Percentiles rank a stretch among this genome's conserved stretches.
Evolutionary conservation across 192 early-diverging fungal species (phyloP).

Genomic region (Ramicandelaber brevisporus): DNA sequence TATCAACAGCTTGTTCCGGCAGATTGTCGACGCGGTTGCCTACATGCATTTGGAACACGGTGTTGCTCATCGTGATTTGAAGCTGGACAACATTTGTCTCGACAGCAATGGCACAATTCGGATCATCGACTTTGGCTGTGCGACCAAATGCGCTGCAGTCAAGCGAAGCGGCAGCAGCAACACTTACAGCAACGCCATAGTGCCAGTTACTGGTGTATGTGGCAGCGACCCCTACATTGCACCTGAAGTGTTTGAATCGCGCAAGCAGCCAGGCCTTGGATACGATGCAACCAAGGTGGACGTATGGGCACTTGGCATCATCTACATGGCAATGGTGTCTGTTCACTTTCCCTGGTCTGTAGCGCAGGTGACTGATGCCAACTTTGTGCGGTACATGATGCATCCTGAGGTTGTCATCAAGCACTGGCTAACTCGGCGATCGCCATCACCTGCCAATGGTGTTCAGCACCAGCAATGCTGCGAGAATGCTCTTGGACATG

Average conservation of each 20-base stretch:
- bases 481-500: too few species aligned
- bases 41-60: constrained; percentile 55
- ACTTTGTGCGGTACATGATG: constrained; percentile 1
- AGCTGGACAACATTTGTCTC: constrained; percentile 75
- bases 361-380: constrained; percentile 7
- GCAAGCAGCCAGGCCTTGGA: constrained; percentile 5
- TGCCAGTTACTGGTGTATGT: constrained; percentile 30
- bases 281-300: constrained; percentile 63
- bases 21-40: constrained; percentile 40
- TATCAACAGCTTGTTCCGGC: constrained; percentile 59
- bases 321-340: constrained; percentile 41
- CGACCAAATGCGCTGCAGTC: constrained; percentile 8
- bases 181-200: constrained; percentile 8
- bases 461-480: not conserved
- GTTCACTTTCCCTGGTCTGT: constrained; percentile 37
- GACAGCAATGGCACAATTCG: constrained; percentile 37
- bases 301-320: constrained; percentile 72
- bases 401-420: constrained; percentile 1
- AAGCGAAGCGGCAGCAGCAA: not conserved
- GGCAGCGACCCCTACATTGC: constrained; percentile 92
- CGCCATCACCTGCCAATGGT: not conserved
- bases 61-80: constrained; percentile 70
- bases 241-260: constrained; percentile 43
- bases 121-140: constrained; percentile 65
- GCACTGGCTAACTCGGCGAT: constrained; percentile 3